Percentiles rank a stretch among this genome's conserved stretches.
phyloP scores from a whole-genome alignment of 805 yeast species.

The Candida broadrunensis region DNA sequence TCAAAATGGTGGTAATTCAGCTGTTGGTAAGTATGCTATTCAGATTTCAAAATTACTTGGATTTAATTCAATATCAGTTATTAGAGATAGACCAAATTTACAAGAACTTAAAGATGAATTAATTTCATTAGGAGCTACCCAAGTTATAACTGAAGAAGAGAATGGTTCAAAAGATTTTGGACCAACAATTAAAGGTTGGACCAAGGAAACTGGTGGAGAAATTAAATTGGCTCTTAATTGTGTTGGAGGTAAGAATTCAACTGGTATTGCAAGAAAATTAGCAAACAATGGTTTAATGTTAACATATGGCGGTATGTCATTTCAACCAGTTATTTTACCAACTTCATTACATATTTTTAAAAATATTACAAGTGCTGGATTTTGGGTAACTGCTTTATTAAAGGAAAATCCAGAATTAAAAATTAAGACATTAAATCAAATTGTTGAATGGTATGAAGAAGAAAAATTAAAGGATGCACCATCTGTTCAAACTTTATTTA shows the following conservation, averaged over 20 bases:
- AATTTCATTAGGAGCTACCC: constrained; percentile 70
- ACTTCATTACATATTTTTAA: constrained; percentile 88
- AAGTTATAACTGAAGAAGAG: constrained; percentile 87
- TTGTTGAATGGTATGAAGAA: constrained; percentile 41
- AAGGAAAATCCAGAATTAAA: constrained; percentile 35
- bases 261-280: constrained; percentile 81
- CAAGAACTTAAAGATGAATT: constrained; percentile 56
- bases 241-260: constrained; percentile 86
- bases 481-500: constrained; percentile 24
- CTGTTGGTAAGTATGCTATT: constrained; percentile 88
- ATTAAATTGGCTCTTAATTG: constrained; percentile 84
- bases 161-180: constrained; percentile 67
- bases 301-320: constrained; percentile 97
- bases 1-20: constrained; percentile 95
- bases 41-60: constrained; percentile 83
- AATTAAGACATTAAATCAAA: constrained; percentile 30
- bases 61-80: constrained; percentile 78
- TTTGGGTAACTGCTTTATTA: constrained; percentile 75
- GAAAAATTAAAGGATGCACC: constrained; percentile 37
- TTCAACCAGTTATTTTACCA: constrained; percentile 90
- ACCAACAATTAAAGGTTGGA: constrained; percentile 53
- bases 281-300: constrained; percentile 71
- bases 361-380: constrained; percentile 80
- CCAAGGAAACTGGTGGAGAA: constrained; percentile 44
- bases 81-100: constrained; percentile 80